Percentiles rank a stretch among this genome's conserved stretches.
These are phyloP conservation scores for Solanum boliviense DNA, from an alignment of 257 asterid genomes.

Conservation along the genomic window DNA sequence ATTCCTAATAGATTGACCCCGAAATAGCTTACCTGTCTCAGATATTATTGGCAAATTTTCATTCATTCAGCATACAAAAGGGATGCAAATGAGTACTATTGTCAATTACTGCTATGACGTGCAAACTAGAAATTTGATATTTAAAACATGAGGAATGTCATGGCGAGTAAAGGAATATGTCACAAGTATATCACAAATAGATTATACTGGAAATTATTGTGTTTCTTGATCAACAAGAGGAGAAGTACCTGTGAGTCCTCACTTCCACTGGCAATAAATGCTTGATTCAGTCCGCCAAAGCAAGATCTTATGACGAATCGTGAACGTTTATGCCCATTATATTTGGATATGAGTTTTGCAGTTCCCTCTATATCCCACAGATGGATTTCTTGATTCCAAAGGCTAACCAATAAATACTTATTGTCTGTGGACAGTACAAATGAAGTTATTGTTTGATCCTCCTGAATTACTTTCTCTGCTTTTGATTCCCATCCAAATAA, in stretches of 20 bases:
- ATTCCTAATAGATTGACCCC: not conserved
- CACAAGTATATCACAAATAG: not conserved
- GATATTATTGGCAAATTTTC: not conserved
- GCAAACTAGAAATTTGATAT: not conserved
- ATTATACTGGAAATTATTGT: not conserved
- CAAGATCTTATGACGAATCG: constrained; percentile 82
- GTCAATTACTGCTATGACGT: not conserved
- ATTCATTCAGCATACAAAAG: not conserved
- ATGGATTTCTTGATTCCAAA: constrained; percentile 69
- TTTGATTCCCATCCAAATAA: constrained; percentile 67
- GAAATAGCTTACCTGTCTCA: not conserved
- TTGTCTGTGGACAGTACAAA: constrained; percentile 64
- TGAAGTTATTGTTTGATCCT: constrained; percentile 62
- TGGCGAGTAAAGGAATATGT: not conserved
- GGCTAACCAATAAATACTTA: constrained; percentile 68
- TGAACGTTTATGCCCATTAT: constrained; percentile 75
- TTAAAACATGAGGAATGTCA: not conserved
- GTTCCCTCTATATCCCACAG: constrained; percentile 70
- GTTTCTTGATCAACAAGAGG: not conserved
- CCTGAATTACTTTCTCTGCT: constrained; percentile 61
- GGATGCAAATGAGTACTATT: not conserved
- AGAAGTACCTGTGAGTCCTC: constrained; percentile 80
- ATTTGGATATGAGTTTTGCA: constrained; percentile 49
- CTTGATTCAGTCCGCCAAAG: constrained; percentile 77
- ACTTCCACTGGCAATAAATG: constrained; percentile 89